Conservation (phyloP, 1,284 basidiomycete genomes). For the Anthracocystis walkeri region DNA sequence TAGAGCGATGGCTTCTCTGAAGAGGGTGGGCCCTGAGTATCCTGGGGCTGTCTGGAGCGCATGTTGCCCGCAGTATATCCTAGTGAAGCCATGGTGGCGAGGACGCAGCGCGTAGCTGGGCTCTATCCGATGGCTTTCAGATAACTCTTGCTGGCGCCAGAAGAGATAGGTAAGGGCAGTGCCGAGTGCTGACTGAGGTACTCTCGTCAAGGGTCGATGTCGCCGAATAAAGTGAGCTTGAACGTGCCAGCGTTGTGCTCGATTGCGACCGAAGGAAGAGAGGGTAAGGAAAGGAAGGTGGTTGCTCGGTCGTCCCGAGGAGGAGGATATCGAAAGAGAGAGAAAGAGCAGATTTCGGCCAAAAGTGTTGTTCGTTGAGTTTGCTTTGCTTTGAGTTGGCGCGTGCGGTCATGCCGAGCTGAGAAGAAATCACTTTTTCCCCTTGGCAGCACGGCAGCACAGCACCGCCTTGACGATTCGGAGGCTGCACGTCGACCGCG, state of each 20-base stretch:
- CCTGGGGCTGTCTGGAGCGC: constrained; percentile 46
- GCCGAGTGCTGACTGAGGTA: neutral
- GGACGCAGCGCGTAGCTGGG: neutral
- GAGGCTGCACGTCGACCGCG: constrained; percentile 1
- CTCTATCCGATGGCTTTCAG: neutral
- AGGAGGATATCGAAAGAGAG: neutral
- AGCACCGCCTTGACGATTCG: neutral
- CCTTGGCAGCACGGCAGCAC: neutral
- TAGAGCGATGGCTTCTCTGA: constrained; percentile 45
- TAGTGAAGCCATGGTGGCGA: constrained; percentile 44
- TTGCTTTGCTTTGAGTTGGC: constrained; percentile 12
- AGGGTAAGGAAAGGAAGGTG: neutral
- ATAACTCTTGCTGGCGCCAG: too few species aligned
- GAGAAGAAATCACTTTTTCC: constrained; percentile 1
- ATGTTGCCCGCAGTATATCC: constrained; percentile 43
- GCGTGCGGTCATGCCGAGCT: constrained; percentile 28
- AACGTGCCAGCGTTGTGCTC: constrained; percentile 10
- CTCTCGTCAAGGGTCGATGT: neutral
- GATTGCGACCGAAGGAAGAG: neutral
- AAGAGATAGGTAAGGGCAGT: neutral
- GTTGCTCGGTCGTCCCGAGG: constrained; percentile 14
- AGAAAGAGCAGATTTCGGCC: neutral
- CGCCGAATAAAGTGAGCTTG: neutral
- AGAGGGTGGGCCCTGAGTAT: neutral
- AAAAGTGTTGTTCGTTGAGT: constrained; percentile 4